Evolutionary conservation across 2,329 filamentous ascomycete genomes (phyloP).

Genomic region (Curvularia spicifera): DNA sequence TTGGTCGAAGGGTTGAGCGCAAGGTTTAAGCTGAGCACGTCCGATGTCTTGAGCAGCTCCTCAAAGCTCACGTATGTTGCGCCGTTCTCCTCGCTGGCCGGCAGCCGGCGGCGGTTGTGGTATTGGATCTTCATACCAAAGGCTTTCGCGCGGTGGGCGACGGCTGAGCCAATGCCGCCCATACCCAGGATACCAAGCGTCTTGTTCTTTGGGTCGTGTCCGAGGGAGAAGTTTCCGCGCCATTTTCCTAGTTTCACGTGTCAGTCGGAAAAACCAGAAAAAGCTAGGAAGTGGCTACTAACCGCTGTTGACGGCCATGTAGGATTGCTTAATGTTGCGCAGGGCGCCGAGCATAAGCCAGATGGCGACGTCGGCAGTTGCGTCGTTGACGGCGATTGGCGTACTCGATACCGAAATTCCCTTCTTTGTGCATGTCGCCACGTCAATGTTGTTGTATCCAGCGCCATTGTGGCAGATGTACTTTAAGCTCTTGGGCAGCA

Average conservation of each 20-base stretch:
- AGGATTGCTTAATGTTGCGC: slow-evolving; percentile 56
- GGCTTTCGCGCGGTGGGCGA: slow-evolving; percentile 56
- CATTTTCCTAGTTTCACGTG: slow-evolving; percentile 43
- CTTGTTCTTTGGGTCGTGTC: slow-evolving; percentile 61
- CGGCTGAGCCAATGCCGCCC: slow-evolving; percentile 64
- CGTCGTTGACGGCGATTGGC: slow-evolving; percentile 58
- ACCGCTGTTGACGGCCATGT: slow-evolving; percentile 55
- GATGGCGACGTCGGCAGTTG: slow-evolving; percentile 59
- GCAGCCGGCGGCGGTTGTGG: slow-evolving; percentile 58
- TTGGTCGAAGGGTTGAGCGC: slow-evolving; percentile 58
- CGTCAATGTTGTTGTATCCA: slow-evolving; percentile 67
- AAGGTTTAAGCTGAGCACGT: slow-evolving; percentile 63
- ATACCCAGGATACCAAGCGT: slow-evolving; percentile 64
- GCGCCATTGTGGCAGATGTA: slow-evolving; percentile 60
- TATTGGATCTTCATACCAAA: slow-evolving; percentile 67
- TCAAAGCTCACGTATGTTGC: slow-evolving; percentile 64
- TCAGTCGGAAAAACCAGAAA: slow-evolving; percentile 12
- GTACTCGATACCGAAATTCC: slow-evolving; percentile 56
- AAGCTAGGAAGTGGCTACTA: slow-evolving; percentile 22
- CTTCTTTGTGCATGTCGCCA: slow-evolving; percentile 58
- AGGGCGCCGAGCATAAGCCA: slow-evolving; percentile 61
- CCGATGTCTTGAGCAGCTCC: slow-evolving; percentile 59
- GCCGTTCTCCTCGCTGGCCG: slow-evolving; percentile 51
- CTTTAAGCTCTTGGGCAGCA: slow-evolving; percentile 52
- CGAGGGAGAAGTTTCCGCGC: slow-evolving; percentile 56